Base-by-base conservation (phyloP, 495 filamentous ascomycete genomes). In the Cladorrhinum samala region DNA sequence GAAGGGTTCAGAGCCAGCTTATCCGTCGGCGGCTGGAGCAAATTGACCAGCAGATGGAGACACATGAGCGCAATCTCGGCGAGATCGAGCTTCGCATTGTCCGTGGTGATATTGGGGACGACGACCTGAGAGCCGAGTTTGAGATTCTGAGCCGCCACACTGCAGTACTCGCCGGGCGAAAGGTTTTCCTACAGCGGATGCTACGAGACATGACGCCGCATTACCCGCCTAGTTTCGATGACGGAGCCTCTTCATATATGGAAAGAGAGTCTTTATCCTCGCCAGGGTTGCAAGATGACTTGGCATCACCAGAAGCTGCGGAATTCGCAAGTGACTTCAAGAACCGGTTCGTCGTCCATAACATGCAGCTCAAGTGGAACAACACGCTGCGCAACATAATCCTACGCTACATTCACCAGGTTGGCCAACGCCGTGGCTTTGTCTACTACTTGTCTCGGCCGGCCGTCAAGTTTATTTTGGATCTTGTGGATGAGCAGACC, bases 261-360 rank as follows among this genome's bases (percentile, higher is more conserved):
- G 72, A 59, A 3, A 16, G 45, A 5, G 39, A 38, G 4, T 17
- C 20, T 7, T 24, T 49, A 9, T 2, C 46, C 9, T 30, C 51
- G 8, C 50, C 40, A 21, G 17, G 54, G 7, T 65, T 59, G n/a
- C n/a, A n/a, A 71, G 61, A 18, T 66, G 62, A 27, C 13, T 14
- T 77, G 49, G 72, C 76, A 41, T 66, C 71, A 8, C 69, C 73
- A n/a, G 75, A 77, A 1, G 68, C 75, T 7, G 78, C 83, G 17
- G 87, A 92, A 49, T 86, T 87, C 60, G 80, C 82, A 5, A 95
- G 84, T 66, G 91, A 96, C 68, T 98, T 96, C 79, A 94, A 94
- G 68, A 98, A 98, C 62, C 86, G 94, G 17, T 98, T 98, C 72
- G 90, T 97, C 58, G 85, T 97, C 20, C 93, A 98, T 74, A 98